Percentiles rank a stretch among this genome's conserved stretches.
Evolutionary conservation across 2,329 filamentous ascomycete species (phyloP).

Genomic region (Zarea fungicola): DNA sequence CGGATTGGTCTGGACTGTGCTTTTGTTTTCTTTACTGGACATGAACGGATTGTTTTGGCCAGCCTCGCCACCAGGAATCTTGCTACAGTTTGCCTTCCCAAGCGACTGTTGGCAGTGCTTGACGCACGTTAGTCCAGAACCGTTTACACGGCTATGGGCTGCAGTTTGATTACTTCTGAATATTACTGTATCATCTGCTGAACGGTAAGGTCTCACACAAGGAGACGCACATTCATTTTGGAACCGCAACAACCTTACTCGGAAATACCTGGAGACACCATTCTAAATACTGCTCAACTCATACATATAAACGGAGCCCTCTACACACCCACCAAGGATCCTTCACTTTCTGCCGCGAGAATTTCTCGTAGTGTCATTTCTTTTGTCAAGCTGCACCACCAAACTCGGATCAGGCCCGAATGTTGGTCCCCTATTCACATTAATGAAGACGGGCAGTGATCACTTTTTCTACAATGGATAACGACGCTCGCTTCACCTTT

Average conservation of each 20-base stretch:
- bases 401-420: no score
- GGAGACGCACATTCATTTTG: not conserved
- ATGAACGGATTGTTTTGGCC: slow-evolving; percentile 2
- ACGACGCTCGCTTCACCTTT: not conserved
- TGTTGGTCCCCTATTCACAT: no score
- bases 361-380: not conserved
- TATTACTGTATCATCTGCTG: slow-evolving; percentile 11
- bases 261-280: not conserved
- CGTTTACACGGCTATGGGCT: slow-evolving; percentile 1
- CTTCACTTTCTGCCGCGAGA: not conserved
- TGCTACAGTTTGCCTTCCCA: not conserved
- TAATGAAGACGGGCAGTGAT: no score
- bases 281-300: no score
- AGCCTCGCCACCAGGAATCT: not conserved
- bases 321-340: no score
- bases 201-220: slow-evolving; percentile 3
- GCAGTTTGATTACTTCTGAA: slow-evolving; percentile 12
- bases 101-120: no score
- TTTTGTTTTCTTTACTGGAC: not conserved
- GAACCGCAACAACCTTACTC: not conserved
- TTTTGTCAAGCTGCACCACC: not conserved
- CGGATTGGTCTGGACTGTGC: slow-evolving; percentile 5
- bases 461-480: not conserved
- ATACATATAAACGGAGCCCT: no score
- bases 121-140: not conserved